Base-by-base conservation (phyloP, 176 grass and related monocot genomes). In the Oryza rufipogon region DNA sequence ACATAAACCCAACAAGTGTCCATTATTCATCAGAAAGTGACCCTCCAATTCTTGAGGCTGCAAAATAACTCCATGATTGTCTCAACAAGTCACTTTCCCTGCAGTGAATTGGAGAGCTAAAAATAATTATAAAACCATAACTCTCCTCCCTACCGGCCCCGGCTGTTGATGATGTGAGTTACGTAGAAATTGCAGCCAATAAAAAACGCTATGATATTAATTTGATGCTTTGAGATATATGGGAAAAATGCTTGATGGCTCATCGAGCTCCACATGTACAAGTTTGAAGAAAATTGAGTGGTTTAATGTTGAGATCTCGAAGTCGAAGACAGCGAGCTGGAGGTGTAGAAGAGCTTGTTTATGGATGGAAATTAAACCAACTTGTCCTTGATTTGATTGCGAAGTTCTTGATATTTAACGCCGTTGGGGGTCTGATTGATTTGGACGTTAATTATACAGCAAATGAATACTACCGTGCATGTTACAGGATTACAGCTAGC, bases 41-140 rank as follows among this genome's bases (percentile, higher is more conserved):
- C 79, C 56, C 25, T 63, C 65, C 67, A 64, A 48, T 3, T 38
- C 1, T 56, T 30, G 38, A 23, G 67, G 23, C 36, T 64, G 61
- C 84, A 79, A 11, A 19, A 19, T 0, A 52, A 49, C n/a, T 74
- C 26, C 23, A 83, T 90, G 84, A 86, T 90, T 78, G 83, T 17
- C 66, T 15, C 45, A 38, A 72, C 23, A 68, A 7, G 26, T 90
- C 73, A 9, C 72, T 82, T 89, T 86, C 54, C 54, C 5, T 28
- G 56, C 52, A 46, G 41, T 11, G 72, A 85, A 46, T 73, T 76
- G 65, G 65, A 81, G 85, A 89, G 54, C 54, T 58, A 58, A 58
- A 0, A 17, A 49, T 68, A 32, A 32, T 32, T 32, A 32, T 32
- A 36, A 64, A 30, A 11, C 75, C 80, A 39, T 47, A 68, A 54